Conservation (phyloP, 306 rosid genomes). For the Castanea sativa region DNA sequence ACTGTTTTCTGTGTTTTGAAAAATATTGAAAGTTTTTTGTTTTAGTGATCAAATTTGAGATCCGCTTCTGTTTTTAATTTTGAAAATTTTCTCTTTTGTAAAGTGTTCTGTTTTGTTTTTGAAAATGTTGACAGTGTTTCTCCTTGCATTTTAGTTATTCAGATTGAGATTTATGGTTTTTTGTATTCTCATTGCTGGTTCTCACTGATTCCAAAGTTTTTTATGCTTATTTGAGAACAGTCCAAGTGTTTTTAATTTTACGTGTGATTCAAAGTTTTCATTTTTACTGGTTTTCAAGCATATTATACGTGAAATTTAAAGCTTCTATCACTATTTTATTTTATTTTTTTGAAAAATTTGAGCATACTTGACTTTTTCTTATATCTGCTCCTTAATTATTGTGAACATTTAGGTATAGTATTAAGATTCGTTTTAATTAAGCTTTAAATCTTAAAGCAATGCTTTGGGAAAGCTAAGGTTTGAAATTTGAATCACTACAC, state of each 20-base stretch:
- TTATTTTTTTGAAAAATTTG: not conserved
- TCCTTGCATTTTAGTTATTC: not conserved
- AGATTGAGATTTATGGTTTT: not conserved
- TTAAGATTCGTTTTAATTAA: not conserved
- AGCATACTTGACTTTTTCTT: not conserved
- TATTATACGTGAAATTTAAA: not conserved
- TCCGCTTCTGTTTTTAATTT: conserved; percentile 3
- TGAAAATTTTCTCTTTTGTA: conserved; percentile 8
- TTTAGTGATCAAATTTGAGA: not conserved
- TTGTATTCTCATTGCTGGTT: not conserved
- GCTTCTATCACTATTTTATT: not conserved
- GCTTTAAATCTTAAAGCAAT: not conserved
- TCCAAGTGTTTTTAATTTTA: not conserved
- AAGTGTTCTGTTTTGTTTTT: not conserved
- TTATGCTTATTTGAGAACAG: not conserved
- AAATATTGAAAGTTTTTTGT: conserved; percentile 1
- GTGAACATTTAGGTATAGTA: not conserved
- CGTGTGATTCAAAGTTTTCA: not conserved
- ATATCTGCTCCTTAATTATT: not conserved
- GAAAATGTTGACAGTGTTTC: not conserved
- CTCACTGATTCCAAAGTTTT: not conserved
- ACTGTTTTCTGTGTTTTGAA: not conserved
- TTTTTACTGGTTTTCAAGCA: not conserved
- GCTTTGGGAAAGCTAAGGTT: not conserved
- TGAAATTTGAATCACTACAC: not conserved